Evolutionary conservation across 2,329 filamentous ascomycete genomes (phyloP), one percentile per base, ranked within the genome.

Genomic region (Fusarium denticulatum): DNA sequence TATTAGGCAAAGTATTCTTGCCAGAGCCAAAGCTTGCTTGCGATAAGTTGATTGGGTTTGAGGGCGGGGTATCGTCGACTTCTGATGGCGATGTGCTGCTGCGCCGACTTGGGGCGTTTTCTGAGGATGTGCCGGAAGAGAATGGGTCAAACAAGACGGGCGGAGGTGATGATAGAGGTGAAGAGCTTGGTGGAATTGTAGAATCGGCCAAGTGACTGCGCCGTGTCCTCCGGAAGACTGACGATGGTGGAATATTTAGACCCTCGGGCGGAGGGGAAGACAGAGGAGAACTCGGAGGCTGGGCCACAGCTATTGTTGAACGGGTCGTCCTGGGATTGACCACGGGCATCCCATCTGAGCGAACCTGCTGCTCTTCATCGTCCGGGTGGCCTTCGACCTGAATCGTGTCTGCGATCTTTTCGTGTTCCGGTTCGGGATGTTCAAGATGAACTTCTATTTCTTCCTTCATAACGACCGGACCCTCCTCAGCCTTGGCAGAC

Each of bases 121-220:
- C 81, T 2, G 82, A 84, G 4, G 81, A 81, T 14, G 81, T 81
- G 32, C 74, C 77, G 10, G 82, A 79, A 22, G 83, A 81, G 61
- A 85, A 88, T 0, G 87, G 85, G 57, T 90, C 88, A 61, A 88
- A 89, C 15, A 88, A 80, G 26, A 84, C 77, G 0, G 86, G 85
- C 3, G 88, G 88, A 1, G 88, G 88, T 3, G 88, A 90, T 0
- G 88, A 90, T 18, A 90, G 81, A 1, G 88, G 88, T 2, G 88
- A 89, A 0, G 88, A 90, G 79, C 82, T 85, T 28, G 71, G 75
- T 5, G 79, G 76, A 34, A 80, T 61, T 7, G 57, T 63, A 24
- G 70, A 67, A 34, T 76, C 71, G 30, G 75, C 52, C 15, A 79
- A 61, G 52, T 75, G 76, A 26, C 71, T 71, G 49, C 69, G 74